Evolutionary conservation across 2,329 filamentous ascomycete genomes (phyloP).

Genomic region (Pseudogymnoascus sp.): DNA sequence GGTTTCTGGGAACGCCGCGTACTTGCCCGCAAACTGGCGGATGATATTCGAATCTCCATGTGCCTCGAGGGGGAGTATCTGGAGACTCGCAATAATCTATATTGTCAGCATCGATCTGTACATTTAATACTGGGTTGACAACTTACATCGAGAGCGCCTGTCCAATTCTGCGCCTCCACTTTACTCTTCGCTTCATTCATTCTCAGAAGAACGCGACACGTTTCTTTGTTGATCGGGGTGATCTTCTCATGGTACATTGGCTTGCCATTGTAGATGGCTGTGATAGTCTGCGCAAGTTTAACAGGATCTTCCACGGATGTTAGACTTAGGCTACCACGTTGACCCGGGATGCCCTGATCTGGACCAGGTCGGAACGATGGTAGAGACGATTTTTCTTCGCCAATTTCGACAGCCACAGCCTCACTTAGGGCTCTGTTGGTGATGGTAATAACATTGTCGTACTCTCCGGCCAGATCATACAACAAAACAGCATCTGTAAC

Average conservation of each 20-base stretch:
- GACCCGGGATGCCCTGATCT: slow-evolving; percentile 12
- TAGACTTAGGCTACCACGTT: slow-evolving; percentile 47
- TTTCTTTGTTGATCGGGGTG: slow-evolving; percentile 48
- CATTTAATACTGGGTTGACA: slow-evolving; percentile 12
- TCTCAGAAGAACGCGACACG: slow-evolving; percentile 51
- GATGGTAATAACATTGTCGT: slow-evolving; percentile 86
- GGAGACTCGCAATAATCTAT: slow-evolving; percentile 67
- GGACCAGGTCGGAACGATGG: slow-evolving; percentile 43
- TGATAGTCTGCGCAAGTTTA: slow-evolving; percentile 56
- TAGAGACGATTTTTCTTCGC: slow-evolving; percentile 68
- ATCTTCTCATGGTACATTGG: slow-evolving; percentile 56
- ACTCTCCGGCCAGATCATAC: slow-evolving; percentile 91
- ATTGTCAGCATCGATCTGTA: slow-evolving; percentile 20
- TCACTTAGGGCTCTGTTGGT: slow-evolving; percentile 87
- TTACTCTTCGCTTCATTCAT: slow-evolving; percentile 55
- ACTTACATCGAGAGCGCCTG: slow-evolving; percentile 59
- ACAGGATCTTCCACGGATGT: slow-evolving; percentile 63
- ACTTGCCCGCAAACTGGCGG: slow-evolving; percentile 72
- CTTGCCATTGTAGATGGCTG: slow-evolving; percentile 53
- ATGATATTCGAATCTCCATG: slow-evolving; percentile 70
- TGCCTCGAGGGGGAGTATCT: slow-evolving; percentile 74
- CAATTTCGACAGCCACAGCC: slow-evolving; percentile 78
- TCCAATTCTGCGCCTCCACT: slow-evolving; percentile 53
- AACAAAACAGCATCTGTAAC: slow-evolving; percentile 90
- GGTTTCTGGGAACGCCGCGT: slow-evolving; percentile 69